Evolutionary conservation across 1,139 yeast species (phyloP).

Genomic region (Wickerhamiella infanticola): DNA sequence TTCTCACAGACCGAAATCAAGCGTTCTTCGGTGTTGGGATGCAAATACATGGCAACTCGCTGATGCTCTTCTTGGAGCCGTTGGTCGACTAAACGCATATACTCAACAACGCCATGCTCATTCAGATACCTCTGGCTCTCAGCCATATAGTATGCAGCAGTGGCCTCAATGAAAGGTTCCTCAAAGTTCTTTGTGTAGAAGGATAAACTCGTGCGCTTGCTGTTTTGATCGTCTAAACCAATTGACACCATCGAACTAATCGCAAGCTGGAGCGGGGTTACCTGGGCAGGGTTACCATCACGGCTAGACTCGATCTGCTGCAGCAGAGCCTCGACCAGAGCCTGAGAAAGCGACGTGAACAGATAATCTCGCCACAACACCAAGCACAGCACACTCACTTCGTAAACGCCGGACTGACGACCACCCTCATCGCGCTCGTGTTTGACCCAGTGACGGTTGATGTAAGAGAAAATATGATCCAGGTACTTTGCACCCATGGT

Average conservation of each 20-base stretch:
- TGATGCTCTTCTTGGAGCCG: constrained; percentile 72
- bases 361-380: constrained; percentile 78
- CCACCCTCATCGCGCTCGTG: constrained; percentile 90
- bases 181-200: constrained; percentile 77
- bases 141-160: constrained; percentile 52
- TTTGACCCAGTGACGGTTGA: constrained; percentile 95
- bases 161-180: constrained; percentile 53
- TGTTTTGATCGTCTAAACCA: constrained; percentile 38
- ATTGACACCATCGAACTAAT: constrained; percentile 60
- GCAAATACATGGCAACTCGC: constrained; percentile 63
- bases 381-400: constrained; percentile 75
- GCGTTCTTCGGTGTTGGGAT: constrained; percentile 70
- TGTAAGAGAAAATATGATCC: constrained; percentile 87
- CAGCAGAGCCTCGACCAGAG: constrained; percentile 55
- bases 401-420: constrained; percentile 61
- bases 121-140: constrained; percentile 57
- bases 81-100: constrained; percentile 72
- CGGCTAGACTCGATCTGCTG: constrained; percentile 65
- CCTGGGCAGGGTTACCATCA: constrained; percentile 60
- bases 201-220: constrained; percentile 67
- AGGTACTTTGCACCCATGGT: constrained; percentile 84
- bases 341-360: constrained; percentile 50
- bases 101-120: constrained; percentile 74
- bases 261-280: constrained; percentile 52
- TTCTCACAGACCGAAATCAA: constrained; percentile 61